phyloP scores from a whole-genome alignment of 1,284 basidiomycete species.

The Apiotrichum mycotoxinovorans region DNA sequence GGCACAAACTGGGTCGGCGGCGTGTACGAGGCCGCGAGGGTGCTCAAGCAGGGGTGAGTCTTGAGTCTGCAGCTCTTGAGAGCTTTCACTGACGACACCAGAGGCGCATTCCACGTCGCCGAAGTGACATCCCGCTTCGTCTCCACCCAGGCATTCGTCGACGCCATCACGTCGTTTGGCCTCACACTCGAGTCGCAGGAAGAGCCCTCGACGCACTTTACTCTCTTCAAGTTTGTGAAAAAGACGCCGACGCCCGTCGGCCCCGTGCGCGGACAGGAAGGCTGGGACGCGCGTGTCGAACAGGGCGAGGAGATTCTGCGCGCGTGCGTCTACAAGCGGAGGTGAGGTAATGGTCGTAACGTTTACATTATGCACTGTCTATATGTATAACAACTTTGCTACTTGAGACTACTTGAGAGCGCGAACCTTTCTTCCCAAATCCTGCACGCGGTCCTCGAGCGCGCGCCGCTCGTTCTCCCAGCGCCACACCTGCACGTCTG shows the following conservation, averaged over 20 bases:
- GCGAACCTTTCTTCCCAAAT: constrained; percentile 50
- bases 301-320: constrained; percentile 67
- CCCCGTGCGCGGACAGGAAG: constrained; percentile 53
- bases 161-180: constrained; percentile 69
- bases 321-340: constrained; percentile 94
- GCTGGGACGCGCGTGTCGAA: constrained; percentile 62
- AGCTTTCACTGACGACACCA: constrained; percentile 39
- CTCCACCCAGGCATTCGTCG: constrained; percentile 69
- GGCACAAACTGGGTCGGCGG: constrained; percentile 92
- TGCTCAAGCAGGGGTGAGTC: constrained; percentile 72
- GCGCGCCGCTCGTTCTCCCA: constrained; percentile 68
- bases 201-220: constrained; percentile 80
- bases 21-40: constrained; percentile 81
- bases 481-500: constrained; percentile 72
- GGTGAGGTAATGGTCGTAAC: constrained; percentile 51
- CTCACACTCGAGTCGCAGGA: constrained; percentile 54
- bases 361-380: neutral
- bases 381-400: neutral
- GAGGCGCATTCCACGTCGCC: constrained; percentile 84
- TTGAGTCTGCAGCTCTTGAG: neutral
- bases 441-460: constrained; percentile 65
- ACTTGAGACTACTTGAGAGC: constrained; percentile 3
- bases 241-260: constrained; percentile 52
- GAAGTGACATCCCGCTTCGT: constrained; percentile 91
- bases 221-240: constrained; percentile 79